Base-by-base conservation (phyloP, 306 rosid genomes). In the Vigna radiata region DNA sequence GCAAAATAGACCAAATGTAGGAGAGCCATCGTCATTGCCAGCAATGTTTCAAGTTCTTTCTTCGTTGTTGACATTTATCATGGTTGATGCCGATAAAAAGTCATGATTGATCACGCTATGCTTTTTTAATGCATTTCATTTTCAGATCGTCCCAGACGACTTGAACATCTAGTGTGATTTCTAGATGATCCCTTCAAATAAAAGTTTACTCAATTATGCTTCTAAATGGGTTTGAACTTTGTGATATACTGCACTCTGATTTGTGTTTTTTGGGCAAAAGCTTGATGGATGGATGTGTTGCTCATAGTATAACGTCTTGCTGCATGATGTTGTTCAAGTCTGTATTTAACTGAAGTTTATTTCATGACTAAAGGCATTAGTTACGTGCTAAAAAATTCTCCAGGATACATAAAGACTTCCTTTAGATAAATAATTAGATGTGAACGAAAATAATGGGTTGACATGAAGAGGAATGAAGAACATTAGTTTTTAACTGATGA, bases 271-370 rank as follows among this genome's bases (percentile, higher is more conserved):
- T 76, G 36, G 6, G 80, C 33, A 61, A 9, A 9, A 14, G 12
- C 19, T 39, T 74, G 14, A 50, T 52, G 36, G 4, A 44, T 25
- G 14, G 58, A 33, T 63, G 74, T 37, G 68, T 54, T 79, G 67
- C 41, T 73, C 58, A 9, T 61, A 4, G 33, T 4, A 29, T 29
- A 49, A 50, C 53, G 55, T 50, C 55, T 65, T 53, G 17, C 3
- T 25, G 33, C 54, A 14, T 31, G 14, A 60, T 55, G 15, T 69
- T 68, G 49, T 64, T 23, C 14, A 59, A 61, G 13, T 63, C 50
- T 77, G 48, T 37, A 18, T 4, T 17, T 4, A 66, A 21, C 19
- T 0, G 10, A 71, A 52, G 29, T 36, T 33, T 64, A 27, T 8
- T 27, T 37, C 41, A 25, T 19, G 17, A 29, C 17, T 67, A 62